Base-by-base conservation (phyloP, 192 early-diverging fungal genomes). In the Haplosporangium gracile region DNA sequence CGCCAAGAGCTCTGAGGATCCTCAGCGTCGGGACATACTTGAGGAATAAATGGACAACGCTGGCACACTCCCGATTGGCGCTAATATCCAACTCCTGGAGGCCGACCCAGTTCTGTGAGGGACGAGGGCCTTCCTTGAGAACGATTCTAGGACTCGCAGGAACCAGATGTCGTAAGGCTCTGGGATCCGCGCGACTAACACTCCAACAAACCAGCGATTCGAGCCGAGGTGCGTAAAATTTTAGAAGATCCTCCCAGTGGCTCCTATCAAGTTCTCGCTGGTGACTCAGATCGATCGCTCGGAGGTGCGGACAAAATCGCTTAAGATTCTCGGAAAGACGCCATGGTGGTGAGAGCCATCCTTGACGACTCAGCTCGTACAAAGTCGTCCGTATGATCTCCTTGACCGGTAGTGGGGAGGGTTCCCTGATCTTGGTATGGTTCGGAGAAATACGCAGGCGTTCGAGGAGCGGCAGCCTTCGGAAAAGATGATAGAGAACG, bases 1-100 rank as follows among this genome's bases (percentile, higher is more conserved):
- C 75, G 16, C 16, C 24, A 3, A 34, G 38, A n/a, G 75, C 75
- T 7, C 20, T 20, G 5, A 76, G 40, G 6, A 13, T n/a, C 60
- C 42, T 76, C 47, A 76, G 55, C 39, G 75, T 45, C 24, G 55
- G 20, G 8, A 76, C 7, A 43, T 76, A 32, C 47, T 24, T 26
- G 40, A 76, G 45, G 8, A 68, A 18, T 36, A 76, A 43, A 4
- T 10, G 51, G 5, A 47, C 68, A 0, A 9, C 7, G 36, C 51
- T 38, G 16, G 47, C 5, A n/a, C 29, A 45, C 13, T 5, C 9
- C 47, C 4, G 10, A 4, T 51, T 26, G 42, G 68, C 76, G 32
- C n/a, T 70, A 9, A 77, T 77, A 32, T 77, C 55, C 18, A 77
- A 34, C 42, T 13, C 47, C 24, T 69, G 76, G 22, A 43, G 70